phyloP scores from a whole-genome alignment of 352 stramenopile species.

The Blastocystis sp. region DNA sequence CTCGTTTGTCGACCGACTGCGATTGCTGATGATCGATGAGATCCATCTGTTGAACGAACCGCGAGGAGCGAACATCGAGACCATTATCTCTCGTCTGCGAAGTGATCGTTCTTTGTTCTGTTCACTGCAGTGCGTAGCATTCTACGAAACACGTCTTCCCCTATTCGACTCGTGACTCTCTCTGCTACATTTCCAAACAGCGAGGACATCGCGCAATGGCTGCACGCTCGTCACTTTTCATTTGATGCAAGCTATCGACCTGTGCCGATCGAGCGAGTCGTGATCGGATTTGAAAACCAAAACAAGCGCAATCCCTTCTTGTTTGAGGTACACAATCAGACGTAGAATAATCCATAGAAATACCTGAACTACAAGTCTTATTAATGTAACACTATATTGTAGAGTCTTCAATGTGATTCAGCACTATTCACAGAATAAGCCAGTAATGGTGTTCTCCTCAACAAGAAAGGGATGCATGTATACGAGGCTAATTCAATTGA shows the following conservation, averaged over 20 bases:
- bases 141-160: constrained; percentile 47
- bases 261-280: constrained; percentile 93
- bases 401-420: constrained; percentile 86
- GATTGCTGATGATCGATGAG: constrained; percentile 72
- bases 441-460: constrained; percentile 84
- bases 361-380: constrained; percentile 41
- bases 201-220: constrained; percentile 88
- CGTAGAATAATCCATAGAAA: not conserved
- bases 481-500: not conserved
- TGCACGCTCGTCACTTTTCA: constrained; percentile 89
- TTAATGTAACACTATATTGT: constrained; percentile 52
- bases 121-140: not conserved
- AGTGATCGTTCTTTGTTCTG: constrained; percentile 65
- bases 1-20: not conserved
- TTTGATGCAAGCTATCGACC: constrained; percentile 92
- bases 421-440: constrained; percentile 82
- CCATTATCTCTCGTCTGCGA: constrained; percentile 83
- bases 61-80: constrained; percentile 93
- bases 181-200: constrained; percentile 96
- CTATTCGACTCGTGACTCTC: constrained; percentile 90
- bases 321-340: constrained; percentile 65
- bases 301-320: constrained; percentile 68
- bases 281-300: constrained; percentile 84
- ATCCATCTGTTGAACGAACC: constrained; percentile 93
- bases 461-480: constrained; percentile 47